A percentile compares a stretch with the other conserved stretches of the same genome.
Evolutionary conservation across 768 basidiomycete genomes (phyloP).

Genomic region (Lactarius sp.): DNA sequence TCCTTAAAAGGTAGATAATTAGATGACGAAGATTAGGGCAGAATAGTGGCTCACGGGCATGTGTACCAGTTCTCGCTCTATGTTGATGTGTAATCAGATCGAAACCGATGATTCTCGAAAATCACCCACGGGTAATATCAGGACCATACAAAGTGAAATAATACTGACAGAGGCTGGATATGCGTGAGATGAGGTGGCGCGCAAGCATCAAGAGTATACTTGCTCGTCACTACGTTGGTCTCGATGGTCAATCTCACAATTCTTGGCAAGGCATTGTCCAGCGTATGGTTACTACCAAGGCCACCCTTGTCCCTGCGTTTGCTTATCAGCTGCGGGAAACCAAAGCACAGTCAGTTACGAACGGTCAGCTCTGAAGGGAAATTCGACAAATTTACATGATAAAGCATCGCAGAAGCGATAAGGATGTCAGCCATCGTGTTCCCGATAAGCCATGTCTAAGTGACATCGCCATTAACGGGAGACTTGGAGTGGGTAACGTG

Average conservation of each 20-base stretch:
- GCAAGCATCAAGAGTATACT: not conserved
- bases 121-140: constrained; percentile 7
- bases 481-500: not conserved
- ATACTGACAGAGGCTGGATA: constrained; percentile 5
- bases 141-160: not conserved
- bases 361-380: not conserved
- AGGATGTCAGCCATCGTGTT: constrained; percentile 3
- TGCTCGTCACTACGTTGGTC: constrained; percentile 26
- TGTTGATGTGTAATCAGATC: not conserved
- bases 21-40: not conserved
- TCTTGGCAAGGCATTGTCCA: constrained; percentile 18
- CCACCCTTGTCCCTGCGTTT: not conserved
- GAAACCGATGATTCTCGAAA: not conserved
- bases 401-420: constrained; percentile 9
- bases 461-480: not conserved
- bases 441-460: constrained; percentile 10
- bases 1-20: not conserved
- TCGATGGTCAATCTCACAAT: constrained; percentile 29
- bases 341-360: not conserved
- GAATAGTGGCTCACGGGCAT: constrained; percentile 9
- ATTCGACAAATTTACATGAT: not conserved
- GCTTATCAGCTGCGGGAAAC: not conserved
- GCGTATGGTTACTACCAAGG: not conserved
- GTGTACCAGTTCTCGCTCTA: constrained; percentile 11
- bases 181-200: not conserved